These are phyloP conservation scores for Moesziomyces parantarcticus DNA, from an alignment of 1,284 basidiomycete species.

Conservation along the genomic window DNA sequence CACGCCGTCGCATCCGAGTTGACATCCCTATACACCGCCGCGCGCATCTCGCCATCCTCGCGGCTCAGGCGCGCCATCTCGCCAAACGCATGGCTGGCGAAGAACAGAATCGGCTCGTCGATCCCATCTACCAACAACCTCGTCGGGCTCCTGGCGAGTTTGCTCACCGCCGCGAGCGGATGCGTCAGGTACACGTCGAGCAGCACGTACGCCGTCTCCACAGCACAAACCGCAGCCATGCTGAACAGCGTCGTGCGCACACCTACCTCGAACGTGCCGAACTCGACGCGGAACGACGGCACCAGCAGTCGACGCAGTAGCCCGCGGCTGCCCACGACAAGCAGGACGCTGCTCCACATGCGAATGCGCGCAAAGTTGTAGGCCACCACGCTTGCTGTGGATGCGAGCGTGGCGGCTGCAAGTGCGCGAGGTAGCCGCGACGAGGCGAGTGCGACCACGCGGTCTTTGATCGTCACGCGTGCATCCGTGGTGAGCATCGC, in stretches of 20 bases:
- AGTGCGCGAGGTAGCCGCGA: slow-evolving; percentile 15
- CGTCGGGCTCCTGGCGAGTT: slow-evolving; percentile 35
- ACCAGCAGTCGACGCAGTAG: slow-evolving; percentile 43
- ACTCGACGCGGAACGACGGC: slow-evolving; percentile 54
- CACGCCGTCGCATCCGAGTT: slow-evolving; percentile 44
- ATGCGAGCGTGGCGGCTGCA: slow-evolving; percentile 13
- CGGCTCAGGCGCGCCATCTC: slow-evolving; percentile 46
- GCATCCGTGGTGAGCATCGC: slow-evolving; percentile 1
- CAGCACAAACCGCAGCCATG: slow-evolving; percentile 29
- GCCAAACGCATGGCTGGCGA: slow-evolving; percentile 48
- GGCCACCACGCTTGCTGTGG: slow-evolving; percentile 9
- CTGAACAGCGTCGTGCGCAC: slow-evolving; percentile 28
- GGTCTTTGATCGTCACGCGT: slow-evolving; percentile 37
- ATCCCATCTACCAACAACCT: slow-evolving; percentile 49
- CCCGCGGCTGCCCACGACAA: slow-evolving; percentile 45
- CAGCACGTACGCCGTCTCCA: slow-evolving; percentile 47
- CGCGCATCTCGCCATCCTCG: slow-evolving; percentile 28
- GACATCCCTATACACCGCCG: slow-evolving; percentile 48
- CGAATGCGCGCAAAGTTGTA: slow-evolving; percentile 47
- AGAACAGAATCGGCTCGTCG: slow-evolving; percentile 47
- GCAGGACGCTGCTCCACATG: slow-evolving; percentile 43
- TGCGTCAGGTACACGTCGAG: slow-evolving; percentile 60
- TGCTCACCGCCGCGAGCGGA: slow-evolving; percentile 36
- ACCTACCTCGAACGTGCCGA: slow-evolving; percentile 23
- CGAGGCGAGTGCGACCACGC: slow-evolving; percentile 9